phyloP scores from a whole-genome alignment of 371 early-diverging fungal species.

The Mortierella sp. region DNA sequence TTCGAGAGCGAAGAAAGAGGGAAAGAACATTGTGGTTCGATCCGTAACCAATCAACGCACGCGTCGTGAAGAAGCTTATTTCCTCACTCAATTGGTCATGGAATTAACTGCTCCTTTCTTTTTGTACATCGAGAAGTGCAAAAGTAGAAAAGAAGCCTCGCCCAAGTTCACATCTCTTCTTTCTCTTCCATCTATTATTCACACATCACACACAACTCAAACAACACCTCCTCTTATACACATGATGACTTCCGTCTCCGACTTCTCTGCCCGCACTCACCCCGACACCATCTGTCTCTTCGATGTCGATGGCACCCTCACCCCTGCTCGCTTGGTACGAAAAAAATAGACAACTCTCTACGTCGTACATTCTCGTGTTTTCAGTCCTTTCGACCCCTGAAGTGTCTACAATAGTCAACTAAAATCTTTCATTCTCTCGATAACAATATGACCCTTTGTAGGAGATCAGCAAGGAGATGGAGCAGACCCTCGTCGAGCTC shows the following conservation, averaged over 20 bases:
- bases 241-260: slow-evolving; percentile 32
- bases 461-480: slow-evolving; percentile 86
- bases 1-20: slow-evolving; percentile 5
- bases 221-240: background rate
- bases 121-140: background rate
- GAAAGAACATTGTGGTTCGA: slow-evolving; percentile 6
- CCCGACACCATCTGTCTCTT: slow-evolving; percentile 95
- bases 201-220: slow-evolving; percentile 1
- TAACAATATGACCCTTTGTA: slow-evolving; percentile 19
- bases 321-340: slow-evolving; percentile 92
- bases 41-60: slow-evolving; percentile 25
- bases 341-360: too few relatives aligned
- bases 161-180: slow-evolving; percentile 5
- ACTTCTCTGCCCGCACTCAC: slow-evolving; percentile 73
- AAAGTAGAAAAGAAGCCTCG: background rate
- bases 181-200: slow-evolving; percentile 7
- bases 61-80: slow-evolving; percentile 14
- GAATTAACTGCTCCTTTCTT: background rate
- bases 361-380: background rate
- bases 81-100: background rate
- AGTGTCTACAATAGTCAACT: background rate
- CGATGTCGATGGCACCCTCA: slow-evolving; percentile 99
- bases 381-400: slow-evolving; percentile 9
- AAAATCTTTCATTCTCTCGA: background rate
- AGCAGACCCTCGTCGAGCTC: slow-evolving; percentile 83